Evolutionary conservation across 108 stramenopile genomes (phyloP), one percentile per base, ranked within the genome.

Genomic region (Cyclotella baltica): DNA sequence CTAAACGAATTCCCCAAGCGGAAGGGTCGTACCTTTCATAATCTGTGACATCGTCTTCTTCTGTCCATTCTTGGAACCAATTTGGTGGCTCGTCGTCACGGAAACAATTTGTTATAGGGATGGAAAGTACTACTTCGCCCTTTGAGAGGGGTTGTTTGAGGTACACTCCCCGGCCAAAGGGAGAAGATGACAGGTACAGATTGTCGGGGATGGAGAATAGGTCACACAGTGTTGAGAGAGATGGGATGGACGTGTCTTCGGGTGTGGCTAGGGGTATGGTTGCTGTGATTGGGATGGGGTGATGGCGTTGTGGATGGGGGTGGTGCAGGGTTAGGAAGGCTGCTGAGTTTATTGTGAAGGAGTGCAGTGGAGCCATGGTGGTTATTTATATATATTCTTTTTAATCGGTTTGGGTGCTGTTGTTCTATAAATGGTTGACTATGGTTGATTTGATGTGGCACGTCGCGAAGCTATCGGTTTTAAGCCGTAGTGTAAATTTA

Each of bases 1-100:
- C 93, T 38, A 94, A 57, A 61, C 93, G 84, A 43, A 85, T 65
- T n/a, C 86, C 88, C 93, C 93, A 94, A n/a, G 67, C 83, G 51
- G 73, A 55, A 25, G 62, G 55, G 27, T 72, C 51, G 48, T 63
- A 72, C 31, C 75, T 27, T 57, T 52, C 75, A 35, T 78, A 62
- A 63, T 78, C 77, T 16, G 67, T 66, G 53, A 63, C 59, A 36
- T 72, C 51, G 15, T 69, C 46, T 9, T 73, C 68, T 55, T 80
- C 81, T 15, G 46, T 53, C 4, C n/a, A 46, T n/a, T 51, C 34
- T 18, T 76, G 47, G 43, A 73, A 85, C 85, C 86, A 88, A 8
- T 62, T 37, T 3, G 90, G 89, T 4, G 87, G 78, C 28, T 82
- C 46, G 72, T 91, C 87, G 76, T 94, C 93, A 33, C 86, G 69